Conservation (phyloP, 257 asterid species). For the Nemophila menziesii region DNA sequence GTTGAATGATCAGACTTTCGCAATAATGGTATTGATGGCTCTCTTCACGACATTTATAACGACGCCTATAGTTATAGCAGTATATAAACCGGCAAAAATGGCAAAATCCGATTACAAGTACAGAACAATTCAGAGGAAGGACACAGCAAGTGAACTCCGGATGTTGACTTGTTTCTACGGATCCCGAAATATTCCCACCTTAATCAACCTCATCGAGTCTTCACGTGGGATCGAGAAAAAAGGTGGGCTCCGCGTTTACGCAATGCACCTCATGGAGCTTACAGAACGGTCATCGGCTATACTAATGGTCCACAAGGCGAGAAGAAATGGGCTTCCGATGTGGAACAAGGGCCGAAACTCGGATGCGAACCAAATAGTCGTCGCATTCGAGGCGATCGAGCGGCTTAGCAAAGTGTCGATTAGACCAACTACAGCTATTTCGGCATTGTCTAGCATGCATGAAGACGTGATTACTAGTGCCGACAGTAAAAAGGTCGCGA, state of each 20-base stretch:
- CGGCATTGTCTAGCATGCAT: slow-evolving; percentile 52
- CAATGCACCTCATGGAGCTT: slow-evolving; percentile 75
- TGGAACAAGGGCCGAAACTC: slow-evolving; percentile 35
- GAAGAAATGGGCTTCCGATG: slow-evolving; percentile 52
- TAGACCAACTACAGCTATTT: slow-evolving; percentile 56
- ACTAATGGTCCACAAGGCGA: slow-evolving; percentile 55
- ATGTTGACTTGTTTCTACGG: slow-evolving; percentile 53
- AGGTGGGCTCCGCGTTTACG: slow-evolving; percentile 54
- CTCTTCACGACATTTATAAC: slow-evolving; percentile 68
- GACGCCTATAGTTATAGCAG: slow-evolving; percentile 43
- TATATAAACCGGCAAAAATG: slow-evolving; percentile 44
- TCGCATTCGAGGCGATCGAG: slow-evolving; percentile 55
- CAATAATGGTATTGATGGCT: slow-evolving; percentile 70
- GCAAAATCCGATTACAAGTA: slow-evolving; percentile 33
- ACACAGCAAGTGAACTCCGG: slow-evolving; percentile 32
- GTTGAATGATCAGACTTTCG: slow-evolving; percentile 64
- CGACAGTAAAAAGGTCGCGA: slow-evolving; percentile 31
- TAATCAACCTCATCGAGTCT: slow-evolving; percentile 56
- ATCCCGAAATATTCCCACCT: slow-evolving; percentile 34
- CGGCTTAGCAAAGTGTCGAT: slow-evolving; percentile 60
- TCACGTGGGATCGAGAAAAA: slow-evolving; percentile 51
- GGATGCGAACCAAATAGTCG: slow-evolving; percentile 32
- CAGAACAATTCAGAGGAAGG: slow-evolving; percentile 45
- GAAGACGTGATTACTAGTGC: slow-evolving; percentile 53
- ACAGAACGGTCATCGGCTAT: slow-evolving; percentile 68